Evolutionary conservation across 2,329 filamentous ascomycete species (phyloP).

Genomic region (Endothia cerciana): DNA sequence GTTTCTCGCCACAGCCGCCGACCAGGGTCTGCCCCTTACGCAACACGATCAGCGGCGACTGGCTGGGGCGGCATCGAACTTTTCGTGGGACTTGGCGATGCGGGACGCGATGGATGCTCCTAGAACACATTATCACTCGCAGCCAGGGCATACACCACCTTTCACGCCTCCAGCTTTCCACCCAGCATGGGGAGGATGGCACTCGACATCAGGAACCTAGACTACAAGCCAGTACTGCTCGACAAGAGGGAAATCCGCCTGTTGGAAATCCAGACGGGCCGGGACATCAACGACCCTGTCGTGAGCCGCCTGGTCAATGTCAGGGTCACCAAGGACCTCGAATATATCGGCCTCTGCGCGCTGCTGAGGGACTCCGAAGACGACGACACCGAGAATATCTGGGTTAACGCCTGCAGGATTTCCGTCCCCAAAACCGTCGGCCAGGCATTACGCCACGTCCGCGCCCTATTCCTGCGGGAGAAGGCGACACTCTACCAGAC

Average conservation of each 20-base stretch:
- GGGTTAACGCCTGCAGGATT: slow-evolving; percentile 17
- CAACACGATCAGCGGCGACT: slow-evolving; percentile 3
- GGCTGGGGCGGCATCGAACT: slow-evolving; percentile 1
- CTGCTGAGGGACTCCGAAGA: slow-evolving; percentile 21
- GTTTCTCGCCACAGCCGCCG: slow-evolving; percentile 2
- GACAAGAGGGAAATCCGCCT: slow-evolving; percentile 23
- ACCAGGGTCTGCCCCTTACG: slow-evolving; percentile 11
- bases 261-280: slow-evolving; percentile 23
- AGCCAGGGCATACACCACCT: neutral
- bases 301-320: slow-evolving; percentile 22
- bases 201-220: slow-evolving; percentile 16
- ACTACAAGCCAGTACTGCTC: slow-evolving; percentile 23
- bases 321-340: slow-evolving; percentile 17
- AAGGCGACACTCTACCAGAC: neutral
- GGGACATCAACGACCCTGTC: slow-evolving; percentile 21
- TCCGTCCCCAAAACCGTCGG: slow-evolving; percentile 16
- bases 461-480: slow-evolving; percentile 17
- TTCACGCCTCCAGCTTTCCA: neutral
- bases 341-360: slow-evolving; percentile 22
- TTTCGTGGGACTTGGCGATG: slow-evolving; percentile 2
- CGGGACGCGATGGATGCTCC: neutral
- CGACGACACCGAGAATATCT: slow-evolving; percentile 14
- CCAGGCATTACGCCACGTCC: slow-evolving; percentile 18
- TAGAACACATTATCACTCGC: neutral
- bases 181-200: slow-evolving; percentile 1